Conservation (phyloP, 208 protist species). For the Trypanosoma boissoni region DNA sequence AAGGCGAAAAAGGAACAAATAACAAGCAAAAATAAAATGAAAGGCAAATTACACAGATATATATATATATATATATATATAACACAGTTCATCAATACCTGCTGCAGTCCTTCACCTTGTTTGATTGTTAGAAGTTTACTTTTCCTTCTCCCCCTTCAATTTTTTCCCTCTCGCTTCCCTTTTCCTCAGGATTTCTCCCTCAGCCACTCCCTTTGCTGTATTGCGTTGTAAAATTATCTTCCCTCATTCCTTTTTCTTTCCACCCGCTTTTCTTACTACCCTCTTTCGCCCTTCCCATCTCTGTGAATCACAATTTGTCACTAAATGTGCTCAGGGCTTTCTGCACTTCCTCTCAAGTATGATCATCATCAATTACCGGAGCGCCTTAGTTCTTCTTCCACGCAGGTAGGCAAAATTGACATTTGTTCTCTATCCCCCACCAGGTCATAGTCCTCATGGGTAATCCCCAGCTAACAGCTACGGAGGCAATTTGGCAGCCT, state of each 20-base stretch:
- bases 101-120: too few relatives aligned
- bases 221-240: background rate
- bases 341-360: too few relatives aligned
- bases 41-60: background rate
- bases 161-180: background rate
- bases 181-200: background rate
- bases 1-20: background rate
- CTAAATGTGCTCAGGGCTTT: too few relatives aligned
- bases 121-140: background rate
- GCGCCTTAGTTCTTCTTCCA: too few relatives aligned
- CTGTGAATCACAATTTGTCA: conserved; percentile 5
- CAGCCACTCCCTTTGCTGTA: background rate
- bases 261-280: background rate
- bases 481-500: background rate
- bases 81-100: background rate
- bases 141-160: background rate
- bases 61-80: conserved; percentile 1
- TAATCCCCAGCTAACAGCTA: background rate
- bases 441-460: conserved; percentile 33
- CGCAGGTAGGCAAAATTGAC: too few relatives aligned
- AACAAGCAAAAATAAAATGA: background rate
- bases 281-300: background rate
- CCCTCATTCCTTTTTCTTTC: background rate
- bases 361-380: too few relatives aligned
- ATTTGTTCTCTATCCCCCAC: conserved; percentile 23